Evolutionary conservation across 139 green algal genomes (phyloP), one percentile per base, ranked within the genome.

Genomic region (Chlamydomonas sphaeroides): DNA sequence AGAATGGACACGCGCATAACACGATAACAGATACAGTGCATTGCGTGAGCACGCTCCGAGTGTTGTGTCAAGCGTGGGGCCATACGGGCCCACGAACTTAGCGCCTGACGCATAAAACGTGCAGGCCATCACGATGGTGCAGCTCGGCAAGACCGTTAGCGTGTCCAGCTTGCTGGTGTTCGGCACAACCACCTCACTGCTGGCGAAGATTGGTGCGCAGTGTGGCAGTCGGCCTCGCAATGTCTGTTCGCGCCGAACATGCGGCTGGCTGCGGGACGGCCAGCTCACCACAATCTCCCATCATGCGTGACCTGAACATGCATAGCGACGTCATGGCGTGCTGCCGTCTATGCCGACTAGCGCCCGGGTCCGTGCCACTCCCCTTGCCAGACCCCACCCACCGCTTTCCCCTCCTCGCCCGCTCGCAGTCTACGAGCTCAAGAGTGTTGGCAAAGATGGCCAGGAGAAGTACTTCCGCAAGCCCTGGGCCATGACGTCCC

Each of bases 121-220:
- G 68, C 41, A 10, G 0, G 73, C 59, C 17, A 61, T 1, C 42
- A 83, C 8, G 4, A 86, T 85, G 70, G 79, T 83, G n/a, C 48
- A 53, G 18, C 26, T 88, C 21, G 84, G 83, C 26, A 84, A 87
- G n/a, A 65, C 57, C 33, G 66, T 79, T 6, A 86, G 79, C 30
- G 87, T 98, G 0, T 76, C 69, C 5, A 91, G 95, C 1, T 57
- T 98, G 53, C 85, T 98, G 0, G 56, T 93, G 0, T 98, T 98
- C 41, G 95, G 95, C 15, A 98, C 95, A 0, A 94, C 89, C n/a
- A 96, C 93, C 0, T 94, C 88, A 4, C 73, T 98, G 8, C 90
- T 95, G 26, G 92, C 95, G 1, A 98, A 98, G 68, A 94, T 97
- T 41, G 94, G 94, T 97, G 71, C 7, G 66, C 38, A n/a, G n/a